phyloP scores from a whole-genome alignment of 257 asterid genomes.

The Primulina huaijiensis region DNA sequence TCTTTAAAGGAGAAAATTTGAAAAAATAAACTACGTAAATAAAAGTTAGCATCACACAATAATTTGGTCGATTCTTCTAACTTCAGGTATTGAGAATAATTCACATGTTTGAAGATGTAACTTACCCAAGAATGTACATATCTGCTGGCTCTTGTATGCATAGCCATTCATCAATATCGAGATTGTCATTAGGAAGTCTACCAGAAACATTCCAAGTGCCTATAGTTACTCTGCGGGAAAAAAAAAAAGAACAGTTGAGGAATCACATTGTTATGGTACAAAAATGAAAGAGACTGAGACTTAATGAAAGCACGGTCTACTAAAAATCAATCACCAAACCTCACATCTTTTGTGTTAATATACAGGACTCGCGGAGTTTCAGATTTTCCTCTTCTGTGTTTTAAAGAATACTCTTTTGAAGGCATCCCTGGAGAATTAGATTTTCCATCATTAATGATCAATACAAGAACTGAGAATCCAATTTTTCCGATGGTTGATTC shows the following conservation, averaged over 20 bases:
- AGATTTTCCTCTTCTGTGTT: slow-evolving; percentile 88
- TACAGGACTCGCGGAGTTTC: slow-evolving; percentile 80
- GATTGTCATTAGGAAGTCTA: slow-evolving; percentile 57
- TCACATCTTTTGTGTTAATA: slow-evolving; percentile 83
- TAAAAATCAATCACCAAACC: slow-evolving; percentile 46
- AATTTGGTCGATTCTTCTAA: background rate
- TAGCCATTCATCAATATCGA: slow-evolving; percentile 89
- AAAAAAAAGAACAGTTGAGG: background rate
- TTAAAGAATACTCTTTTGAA: slow-evolving; percentile 30
- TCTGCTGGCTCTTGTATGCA: slow-evolving; percentile 80
- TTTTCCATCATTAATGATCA: slow-evolving; percentile 23
- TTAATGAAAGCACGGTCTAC: background rate
- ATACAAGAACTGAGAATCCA: background rate
- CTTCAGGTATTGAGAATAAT: background rate
- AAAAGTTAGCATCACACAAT: background rate
- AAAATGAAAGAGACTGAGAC: background rate
- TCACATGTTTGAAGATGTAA: background rate
- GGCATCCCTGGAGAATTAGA: slow-evolving; percentile 43
- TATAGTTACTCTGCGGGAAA: slow-evolving; percentile 53
- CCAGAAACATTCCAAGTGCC: slow-evolving; percentile 98
- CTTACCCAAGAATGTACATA: slow-evolving; percentile 80
- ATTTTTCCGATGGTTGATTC: background rate
- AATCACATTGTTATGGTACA: background rate
- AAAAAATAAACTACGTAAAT: background rate
- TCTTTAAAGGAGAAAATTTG: background rate